These are phyloP conservation scores for Coniella lustricola DNA, from an alignment of 2,329 filamentous ascomycete genomes.

Conservation along the genomic window DNA sequence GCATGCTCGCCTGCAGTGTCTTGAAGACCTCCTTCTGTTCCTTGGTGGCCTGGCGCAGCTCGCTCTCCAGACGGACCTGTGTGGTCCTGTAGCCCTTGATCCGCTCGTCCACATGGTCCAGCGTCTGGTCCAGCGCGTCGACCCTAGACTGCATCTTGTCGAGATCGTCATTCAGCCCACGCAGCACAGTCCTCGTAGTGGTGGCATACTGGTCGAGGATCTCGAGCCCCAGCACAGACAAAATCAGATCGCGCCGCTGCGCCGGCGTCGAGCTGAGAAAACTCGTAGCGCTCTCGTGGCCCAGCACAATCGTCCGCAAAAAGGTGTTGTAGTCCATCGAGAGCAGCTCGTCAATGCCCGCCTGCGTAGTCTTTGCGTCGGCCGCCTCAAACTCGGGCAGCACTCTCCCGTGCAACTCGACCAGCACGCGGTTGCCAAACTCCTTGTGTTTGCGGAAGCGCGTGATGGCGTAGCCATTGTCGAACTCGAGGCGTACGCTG, in stretches of 20 bases:
- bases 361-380: slow-evolving; percentile 20
- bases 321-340: slow-evolving; percentile 27
- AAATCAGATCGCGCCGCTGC: slow-evolving; percentile 25
- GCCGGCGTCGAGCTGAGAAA: slow-evolving; percentile 24
- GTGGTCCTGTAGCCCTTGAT: not conserved
- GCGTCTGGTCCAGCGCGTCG: not conserved
- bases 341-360: slow-evolving; percentile 24
- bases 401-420: slow-evolving; percentile 22
- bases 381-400: slow-evolving; percentile 24
- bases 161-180: slow-evolving; percentile 19
- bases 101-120: not conserved
- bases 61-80: not conserved
- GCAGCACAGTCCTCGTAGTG: slow-evolving; percentile 18
- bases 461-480: slow-evolving; percentile 26
- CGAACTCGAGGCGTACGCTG: slow-evolving; percentile 24
- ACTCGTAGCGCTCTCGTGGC: slow-evolving; percentile 25
- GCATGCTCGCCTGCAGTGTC: not conserved
- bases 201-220: slow-evolving; percentile 20
- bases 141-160: not conserved
- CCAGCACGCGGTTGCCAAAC: slow-evolving; percentile 22
- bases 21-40: not conserved
- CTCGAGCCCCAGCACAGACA: slow-evolving; percentile 23
- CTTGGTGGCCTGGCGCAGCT: not conserved
- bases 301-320: slow-evolving; percentile 25
- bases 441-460: slow-evolving; percentile 23